Evolutionary conservation across 768 basidiomycete genomes (phyloP).

Genomic region (Auricularia sp.): DNA sequence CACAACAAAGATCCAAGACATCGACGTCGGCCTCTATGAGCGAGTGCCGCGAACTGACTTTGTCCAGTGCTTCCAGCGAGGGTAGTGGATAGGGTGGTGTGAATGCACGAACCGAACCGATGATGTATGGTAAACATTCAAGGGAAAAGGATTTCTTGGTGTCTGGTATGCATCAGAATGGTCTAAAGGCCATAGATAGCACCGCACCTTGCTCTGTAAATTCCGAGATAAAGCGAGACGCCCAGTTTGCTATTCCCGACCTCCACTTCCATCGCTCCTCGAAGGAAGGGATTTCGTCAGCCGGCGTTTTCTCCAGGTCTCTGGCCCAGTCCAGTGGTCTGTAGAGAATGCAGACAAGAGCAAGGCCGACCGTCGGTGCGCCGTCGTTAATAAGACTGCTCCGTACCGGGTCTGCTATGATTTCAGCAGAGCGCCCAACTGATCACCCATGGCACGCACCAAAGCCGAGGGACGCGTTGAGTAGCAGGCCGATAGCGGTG

Average conservation of each 20-base stretch:
- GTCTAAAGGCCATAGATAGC: background rate
- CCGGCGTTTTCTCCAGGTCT: conserved; percentile 18
- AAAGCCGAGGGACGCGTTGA: conserved; percentile 70
- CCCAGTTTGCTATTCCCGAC: conserved; percentile 9
- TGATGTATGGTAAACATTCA: conserved; percentile 3
- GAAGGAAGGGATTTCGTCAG: background rate
- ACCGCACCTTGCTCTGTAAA: conserved; percentile 7
- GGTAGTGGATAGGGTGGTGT: conserved; percentile 31
- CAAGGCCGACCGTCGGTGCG: conserved; percentile 64
- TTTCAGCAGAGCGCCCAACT: conserved; percentile 2
- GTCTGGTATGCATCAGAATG: background rate
- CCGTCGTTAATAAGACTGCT: conserved; percentile 55
- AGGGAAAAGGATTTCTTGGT: background rate
- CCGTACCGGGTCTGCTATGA: conserved; percentile 54
- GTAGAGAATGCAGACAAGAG: conserved; percentile 42
- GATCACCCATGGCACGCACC: conserved; percentile 35
- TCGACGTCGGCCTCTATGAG: conserved; percentile 47
- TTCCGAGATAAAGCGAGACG: conserved; percentile 7
- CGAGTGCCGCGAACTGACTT: conserved; percentile 4
- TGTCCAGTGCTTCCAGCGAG: conserved; percentile 16
- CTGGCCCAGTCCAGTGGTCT: conserved; percentile 30
- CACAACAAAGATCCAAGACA: conserved; percentile 63
- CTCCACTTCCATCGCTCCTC: conserved; percentile 10
- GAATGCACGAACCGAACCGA: conserved; percentile 9
- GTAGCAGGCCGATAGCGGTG: conserved; percentile 66